Base-by-base conservation (phyloP, 2,329 filamentous ascomycete genomes). In the Fusarium hostae region DNA sequence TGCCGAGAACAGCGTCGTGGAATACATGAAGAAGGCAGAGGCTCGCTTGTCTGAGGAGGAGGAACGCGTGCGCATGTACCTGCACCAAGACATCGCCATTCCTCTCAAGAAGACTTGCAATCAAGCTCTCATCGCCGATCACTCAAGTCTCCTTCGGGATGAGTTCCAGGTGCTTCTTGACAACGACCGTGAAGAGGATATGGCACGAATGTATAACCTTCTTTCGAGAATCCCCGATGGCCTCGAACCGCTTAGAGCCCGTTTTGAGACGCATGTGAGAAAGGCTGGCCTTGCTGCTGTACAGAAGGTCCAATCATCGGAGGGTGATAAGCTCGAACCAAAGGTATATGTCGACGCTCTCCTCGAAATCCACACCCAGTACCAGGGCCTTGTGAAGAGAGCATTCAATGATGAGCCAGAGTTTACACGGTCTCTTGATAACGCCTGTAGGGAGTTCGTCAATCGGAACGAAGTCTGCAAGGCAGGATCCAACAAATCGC, bases 11-110 rank as follows among this genome's bases (percentile, higher is more conserved):
- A 97, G 93, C 71, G 94, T 99, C 7, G 95, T 99, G 37, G 96
- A 99, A 79, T 99, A 98, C 83, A 98, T 99, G 96, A 98, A 98
- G 86, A 99, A 99, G 88, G 97, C 96, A 1, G 95, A 98, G 83
- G 84, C 90, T 44, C 91, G 96, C 35, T 84, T 99, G 67, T 90
- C 94, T 11, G 96, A 99, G 82, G 96, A 99, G 82, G 96, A 97
- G 83, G 94, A 95, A 79, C 93, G 96, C 30, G 96, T 99, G 13
- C 90, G 90, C 72, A 90, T 98, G 78, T 99, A 97, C 78, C 87
- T 99, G 48, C 94, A 98, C 77, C 89, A 90, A 39, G 96, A 99
- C 81, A 98, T 98, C 63, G 92, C 93, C 74, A 84, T 90, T 11
- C 91, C 91, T 20, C 85, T 99, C 59, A 97, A 95, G 84, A 94